Base-by-base conservation (phyloP, 1,284 basidiomycete genomes). In the Cutaneotrichosporon dermatis region DNA sequence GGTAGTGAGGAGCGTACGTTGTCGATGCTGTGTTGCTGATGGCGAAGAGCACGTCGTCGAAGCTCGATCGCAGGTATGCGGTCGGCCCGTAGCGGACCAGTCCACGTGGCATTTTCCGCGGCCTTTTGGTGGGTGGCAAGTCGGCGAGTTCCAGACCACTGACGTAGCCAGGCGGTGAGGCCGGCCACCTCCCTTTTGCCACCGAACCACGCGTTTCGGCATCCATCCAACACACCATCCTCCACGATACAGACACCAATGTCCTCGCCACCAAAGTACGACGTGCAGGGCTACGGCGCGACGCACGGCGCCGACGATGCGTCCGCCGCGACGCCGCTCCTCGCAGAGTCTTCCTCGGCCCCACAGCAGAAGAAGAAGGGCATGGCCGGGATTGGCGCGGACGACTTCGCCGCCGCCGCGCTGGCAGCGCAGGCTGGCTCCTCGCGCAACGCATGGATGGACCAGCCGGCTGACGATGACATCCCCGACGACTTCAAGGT, bases 401-500 rank as follows among this genome's bases (percentile, higher is more conserved):
- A 59, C 52, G 46, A 51, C 41, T 43, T 59, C 37, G 42, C 53
- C 33, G 52, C 54, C 3, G 54, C 54, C 5, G 53, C 62, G 6
- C 50, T 59, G 15, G 57, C 51, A 1, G 51, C 50, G 46, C 57
- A 58, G 46, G 57, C 52, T 2, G 44, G 50, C 1, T 40, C 46
- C 34, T 44, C 35, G 25, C 62, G 68, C 48, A 73, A 74, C 48
- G 74, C 75, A 6, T 76, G 74, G 75, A 73, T 71, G 63, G 70
- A 76, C 61, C 69, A 74, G 54, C 66, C 69, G 7, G 61, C 68
- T 33, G 68, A 68, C 12, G 74, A 75, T 56, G 75, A 76, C 48
- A 51, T 74, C 6, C 69, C 76, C 6, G 76, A 79, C 53, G 76
- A 77, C 58, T 75, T 78, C 69, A 79, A 78, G 60, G 51, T 76